Percentiles rank a stretch among this genome's conserved stretches.
Conservation (phyloP, 176 grass and related monocot species). For the Echinochloa phyllopogon region DNA sequence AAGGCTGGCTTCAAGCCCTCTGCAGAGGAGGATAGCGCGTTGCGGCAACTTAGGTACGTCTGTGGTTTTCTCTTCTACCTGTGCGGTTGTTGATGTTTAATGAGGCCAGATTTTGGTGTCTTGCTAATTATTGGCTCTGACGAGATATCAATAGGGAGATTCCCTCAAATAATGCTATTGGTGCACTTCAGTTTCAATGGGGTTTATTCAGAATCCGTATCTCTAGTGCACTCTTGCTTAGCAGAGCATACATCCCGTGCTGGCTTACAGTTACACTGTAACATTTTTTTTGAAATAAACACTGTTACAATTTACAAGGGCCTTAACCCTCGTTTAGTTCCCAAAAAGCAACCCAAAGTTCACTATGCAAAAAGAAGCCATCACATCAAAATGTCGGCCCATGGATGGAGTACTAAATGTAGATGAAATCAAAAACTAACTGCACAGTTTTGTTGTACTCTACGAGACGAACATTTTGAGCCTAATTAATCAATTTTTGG, state of each 20-base stretch:
- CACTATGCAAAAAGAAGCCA: too few species aligned
- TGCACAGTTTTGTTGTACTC: too few species aligned
- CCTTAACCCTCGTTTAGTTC: too few species aligned
- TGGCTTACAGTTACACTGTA: not conserved
- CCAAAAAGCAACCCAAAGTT: too few species aligned
- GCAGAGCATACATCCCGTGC: not conserved
- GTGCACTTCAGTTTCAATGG: not conserved
- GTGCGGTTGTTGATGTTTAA: not conserved
- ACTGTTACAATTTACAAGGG: too few species aligned
- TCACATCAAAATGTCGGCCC: too few species aligned
- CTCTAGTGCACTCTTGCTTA: not conserved
- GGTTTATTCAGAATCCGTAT: not conserved
- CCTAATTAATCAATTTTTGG: too few species aligned
- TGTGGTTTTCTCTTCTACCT: not conserved
- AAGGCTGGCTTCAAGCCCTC: conserved; percentile 35
- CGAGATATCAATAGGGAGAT: not conserved
- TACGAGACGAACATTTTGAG: too few species aligned
- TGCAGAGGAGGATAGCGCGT: conserved; percentile 42
- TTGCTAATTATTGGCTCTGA: not conserved
- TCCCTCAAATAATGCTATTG: too few species aligned
- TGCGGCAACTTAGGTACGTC: conserved; percentile 64
- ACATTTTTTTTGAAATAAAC: too few species aligned
- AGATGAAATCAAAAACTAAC: too few species aligned
- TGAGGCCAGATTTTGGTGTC: not conserved
- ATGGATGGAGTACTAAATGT: too few species aligned